Base-by-base conservation (phyloP, 2,329 filamentous ascomycete species). In the Malbranchea cinnamomea region DNA sequence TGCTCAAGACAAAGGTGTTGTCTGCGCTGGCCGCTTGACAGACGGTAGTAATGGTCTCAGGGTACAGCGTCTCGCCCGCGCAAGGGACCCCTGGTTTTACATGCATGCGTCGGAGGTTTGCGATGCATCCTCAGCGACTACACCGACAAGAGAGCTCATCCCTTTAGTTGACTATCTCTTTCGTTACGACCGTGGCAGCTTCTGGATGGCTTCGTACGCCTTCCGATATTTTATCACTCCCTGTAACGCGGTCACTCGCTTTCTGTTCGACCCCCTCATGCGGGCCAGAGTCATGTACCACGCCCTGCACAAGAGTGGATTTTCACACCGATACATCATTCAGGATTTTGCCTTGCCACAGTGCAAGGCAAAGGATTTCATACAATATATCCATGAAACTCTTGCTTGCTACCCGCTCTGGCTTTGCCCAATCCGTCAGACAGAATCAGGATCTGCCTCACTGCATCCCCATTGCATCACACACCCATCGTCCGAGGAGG, bases 71-170 rank as follows among this genome's bases (percentile, higher is more conserved):
- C 78, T 81, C 48, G 67, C 65, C n/a, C 57, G 65, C 7, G 55
- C 66, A 0, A 50, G 48, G 3, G 78, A 84, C 39, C 70, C 74
- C 0, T 84, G 78, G 79, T 81, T 80, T 45, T 83, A 81, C 36
- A 55, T 82, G 2, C 76, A 78, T 39, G 75, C 68, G 1, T 45
- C 39, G 6, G 62, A 66, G 38, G 42, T 47, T 2, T n/a, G n/a
- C n/a, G n/a, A n/a, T n/a, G n/a, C n/a, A n/a, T n/a, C n/a, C n/a
- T n/a, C n/a, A n/a, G n/a, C n/a, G n/a, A n/a, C n/a, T n/a, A n/a
- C n/a, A n/a, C n/a, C n/a, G n/a, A n/a, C n/a, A n/a, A n/a, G n/a
- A n/a, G n/a, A n/a, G n/a, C n/a, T n/a, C n/a, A 56, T 67, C 1
- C 64, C 65, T 1, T 41, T 65, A 0, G 47, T 52, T 5, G 63